Conservation (phyloP, 352 stramenopile species). For the Phytophthora tentaculata region DNA sequence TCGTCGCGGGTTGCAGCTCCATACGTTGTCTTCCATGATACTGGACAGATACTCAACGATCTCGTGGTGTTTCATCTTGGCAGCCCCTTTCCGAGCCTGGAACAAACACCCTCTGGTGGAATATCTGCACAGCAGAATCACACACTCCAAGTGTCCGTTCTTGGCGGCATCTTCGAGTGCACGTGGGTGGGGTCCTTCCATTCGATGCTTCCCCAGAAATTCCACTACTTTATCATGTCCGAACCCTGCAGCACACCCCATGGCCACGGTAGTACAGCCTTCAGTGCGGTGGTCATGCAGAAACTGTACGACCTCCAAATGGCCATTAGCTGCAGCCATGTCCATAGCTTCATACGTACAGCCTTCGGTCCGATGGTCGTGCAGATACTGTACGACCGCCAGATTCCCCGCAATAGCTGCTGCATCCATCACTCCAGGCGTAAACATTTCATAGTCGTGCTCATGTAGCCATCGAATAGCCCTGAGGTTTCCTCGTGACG, state of each 20-base stretch:
- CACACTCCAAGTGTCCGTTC: constrained; percentile 39
- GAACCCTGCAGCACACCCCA: constrained; percentile 36
- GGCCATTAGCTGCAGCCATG: constrained; percentile 39
- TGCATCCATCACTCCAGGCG: constrained; percentile 35
- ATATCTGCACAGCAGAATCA: constrained; percentile 31
- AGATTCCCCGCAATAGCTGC: constrained; percentile 34
- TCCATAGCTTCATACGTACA: constrained; percentile 46
- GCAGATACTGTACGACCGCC: constrained; percentile 38
- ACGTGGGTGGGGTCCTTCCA: constrained; percentile 39
- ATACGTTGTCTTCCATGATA: constrained; percentile 40
- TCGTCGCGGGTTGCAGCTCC: constrained; percentile 37
- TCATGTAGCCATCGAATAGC: constrained; percentile 37
- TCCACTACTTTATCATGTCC: constrained; percentile 35
- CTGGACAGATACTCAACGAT: constrained; percentile 37
- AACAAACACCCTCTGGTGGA: constrained; percentile 39
- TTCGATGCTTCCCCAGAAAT: constrained; percentile 37
- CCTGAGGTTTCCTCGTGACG: constrained; percentile 32
- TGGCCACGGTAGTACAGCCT: constrained; percentile 40
- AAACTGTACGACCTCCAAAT: constrained; percentile 37
- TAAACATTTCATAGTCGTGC: constrained; percentile 28
- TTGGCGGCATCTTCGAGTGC: constrained; percentile 43
- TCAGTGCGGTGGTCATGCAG: constrained; percentile 39
- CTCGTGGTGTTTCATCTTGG: constrained; percentile 40
- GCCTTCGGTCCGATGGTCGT: constrained; percentile 28
- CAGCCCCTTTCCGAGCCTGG: constrained; percentile 38